phyloP scores from a whole-genome alignment of 345 rosid genomes.

The Laguncularia racemosa region DNA sequence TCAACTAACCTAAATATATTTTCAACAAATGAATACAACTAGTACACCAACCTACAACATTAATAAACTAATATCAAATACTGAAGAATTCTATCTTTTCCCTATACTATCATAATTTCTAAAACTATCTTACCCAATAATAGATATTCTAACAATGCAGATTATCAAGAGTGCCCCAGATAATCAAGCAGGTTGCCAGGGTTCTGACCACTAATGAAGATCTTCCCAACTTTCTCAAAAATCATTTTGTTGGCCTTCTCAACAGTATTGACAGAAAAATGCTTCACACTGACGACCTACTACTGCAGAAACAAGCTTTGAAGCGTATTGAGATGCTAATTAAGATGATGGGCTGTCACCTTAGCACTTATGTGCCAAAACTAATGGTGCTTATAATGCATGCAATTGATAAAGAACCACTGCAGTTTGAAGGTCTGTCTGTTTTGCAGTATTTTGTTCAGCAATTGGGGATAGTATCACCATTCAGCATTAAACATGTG shows the following conservation, averaged over 20 bases:
- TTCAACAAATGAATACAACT: no score
- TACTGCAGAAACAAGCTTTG: constrained; percentile 84
- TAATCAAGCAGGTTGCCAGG: constrained; percentile 72
- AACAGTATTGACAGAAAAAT: constrained; percentile 86
- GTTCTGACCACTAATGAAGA: constrained; percentile 74
- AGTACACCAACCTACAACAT: no score
- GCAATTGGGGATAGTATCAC: constrained; percentile 68
- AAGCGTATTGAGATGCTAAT: constrained; percentile 83
- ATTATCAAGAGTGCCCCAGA: constrained; percentile 66
- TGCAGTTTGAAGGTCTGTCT: constrained; percentile 81
- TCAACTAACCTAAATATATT: no score
- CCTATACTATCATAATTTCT: no score
- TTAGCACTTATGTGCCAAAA: constrained; percentile 87
- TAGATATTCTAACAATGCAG: constrained; percentile 22
- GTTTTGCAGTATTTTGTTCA: constrained; percentile 74
- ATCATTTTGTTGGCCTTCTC: constrained; percentile 96
- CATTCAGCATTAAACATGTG: constrained; percentile 79
- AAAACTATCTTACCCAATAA: no score
- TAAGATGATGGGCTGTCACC: constrained; percentile 84
- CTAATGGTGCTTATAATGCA: constrained; percentile 95
- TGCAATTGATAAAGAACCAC: constrained; percentile 75
- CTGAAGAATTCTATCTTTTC: no score
- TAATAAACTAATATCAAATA: no score
- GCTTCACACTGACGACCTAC: constrained; percentile 72
- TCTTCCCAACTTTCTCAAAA: constrained; percentile 77